Conservation (phyloP, 495 filamentous ascomycete genomes). For the Collariella sp. region DNA sequence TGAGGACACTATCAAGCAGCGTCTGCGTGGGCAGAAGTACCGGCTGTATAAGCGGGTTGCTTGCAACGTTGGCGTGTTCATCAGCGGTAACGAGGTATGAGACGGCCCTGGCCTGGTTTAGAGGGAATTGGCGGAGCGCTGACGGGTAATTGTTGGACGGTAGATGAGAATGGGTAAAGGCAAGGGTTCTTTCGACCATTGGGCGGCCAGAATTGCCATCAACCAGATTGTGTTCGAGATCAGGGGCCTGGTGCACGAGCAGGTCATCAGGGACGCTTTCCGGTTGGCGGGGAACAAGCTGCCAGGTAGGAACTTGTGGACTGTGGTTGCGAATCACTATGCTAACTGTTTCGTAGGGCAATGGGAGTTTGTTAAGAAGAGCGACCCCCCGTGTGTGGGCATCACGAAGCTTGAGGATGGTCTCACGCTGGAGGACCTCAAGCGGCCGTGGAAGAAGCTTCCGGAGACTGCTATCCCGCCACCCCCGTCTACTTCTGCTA, state of each 20-base stretch:
- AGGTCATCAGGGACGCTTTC: conserved; percentile 89
- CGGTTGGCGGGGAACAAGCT: conserved; percentile 90
- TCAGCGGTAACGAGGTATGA: conserved; percentile 81
- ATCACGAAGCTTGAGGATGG: conserved; percentile 76
- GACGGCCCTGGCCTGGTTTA: conserved; percentile 7
- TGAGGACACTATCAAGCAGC: conserved; percentile 82
- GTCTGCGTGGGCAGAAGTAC: conserved; percentile 86
- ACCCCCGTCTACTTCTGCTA: conserved; percentile 3
- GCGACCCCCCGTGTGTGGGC: conserved; percentile 84
- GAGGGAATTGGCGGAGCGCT: conserved; percentile 1
- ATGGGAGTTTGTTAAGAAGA: conserved; percentile 89
- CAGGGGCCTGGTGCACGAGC: conserved; percentile 85
- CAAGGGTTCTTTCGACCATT: conserved; percentile 95
- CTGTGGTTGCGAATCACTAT: not conserved
- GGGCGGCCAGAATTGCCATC: conserved; percentile 79
- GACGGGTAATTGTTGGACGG: conserved; percentile 12
- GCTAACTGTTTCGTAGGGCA: conserved; percentile 50
- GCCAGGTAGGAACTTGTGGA: conserved; percentile 55
- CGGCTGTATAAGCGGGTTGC: conserved; percentile 81
- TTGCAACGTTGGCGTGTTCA: conserved; percentile 90
- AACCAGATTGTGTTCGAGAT: conserved; percentile 88
- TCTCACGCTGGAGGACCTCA: conserved; percentile 71
- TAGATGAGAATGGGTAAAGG: conserved; percentile 94
- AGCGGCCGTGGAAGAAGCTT: conserved; percentile 61
- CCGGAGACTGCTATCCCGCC: conserved; percentile 25